Evolutionary conservation across 352 stramenopile genomes (phyloP), one percentile per base, ranked within the genome.

Genomic region (Thalassiosira mediterranea): DNA sequence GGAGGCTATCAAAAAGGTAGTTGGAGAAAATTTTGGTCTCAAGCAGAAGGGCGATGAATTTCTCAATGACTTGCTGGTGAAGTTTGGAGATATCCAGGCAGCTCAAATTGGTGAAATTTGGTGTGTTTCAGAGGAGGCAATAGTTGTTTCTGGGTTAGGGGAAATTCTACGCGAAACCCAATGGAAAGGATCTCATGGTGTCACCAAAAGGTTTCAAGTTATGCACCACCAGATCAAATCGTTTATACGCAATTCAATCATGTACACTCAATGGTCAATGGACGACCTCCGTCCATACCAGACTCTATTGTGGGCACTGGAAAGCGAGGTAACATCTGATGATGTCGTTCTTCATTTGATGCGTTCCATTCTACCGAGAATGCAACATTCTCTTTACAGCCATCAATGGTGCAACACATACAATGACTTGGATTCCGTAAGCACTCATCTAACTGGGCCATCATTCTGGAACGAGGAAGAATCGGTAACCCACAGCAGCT

Each of bases 201-300:
- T 80, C 13, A 26, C 38, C 3, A 23, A 75, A 13, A 47, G 53
- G 32, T 56, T 84, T 32, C 57, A 34, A 48, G 57, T 51, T 13
- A 56, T 71, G 42, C 34, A 46, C 38, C 38, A 58, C 15, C 32
- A 53, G 40, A 76, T 86, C 4, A 72, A 77, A 28, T 77, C 78
- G 28, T 86, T 80, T 51, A 76, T 80, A n/a, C 64, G 37, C 21
- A 77, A 72, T 32, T 37, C 66, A 61, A 37, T 79, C 32, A 23
- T 31, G 65, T 63, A 84, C 58, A 82, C 79, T 46, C 61, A 73
- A 63, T 90, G 81, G 80, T 47, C 72, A 62, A 49, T 84, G n/a
- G 61, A 47, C 34, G 86, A 94, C 62, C 65, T 94, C 32, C 71
- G 89, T 49, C 79, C 89, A 32, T 94, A 93, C 66, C 92, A 95